These are phyloP conservation scores for Ilyonectria mors-panacis DNA, from an alignment of 2,329 filamentous ascomycete genomes.

Conservation along the genomic window DNA sequence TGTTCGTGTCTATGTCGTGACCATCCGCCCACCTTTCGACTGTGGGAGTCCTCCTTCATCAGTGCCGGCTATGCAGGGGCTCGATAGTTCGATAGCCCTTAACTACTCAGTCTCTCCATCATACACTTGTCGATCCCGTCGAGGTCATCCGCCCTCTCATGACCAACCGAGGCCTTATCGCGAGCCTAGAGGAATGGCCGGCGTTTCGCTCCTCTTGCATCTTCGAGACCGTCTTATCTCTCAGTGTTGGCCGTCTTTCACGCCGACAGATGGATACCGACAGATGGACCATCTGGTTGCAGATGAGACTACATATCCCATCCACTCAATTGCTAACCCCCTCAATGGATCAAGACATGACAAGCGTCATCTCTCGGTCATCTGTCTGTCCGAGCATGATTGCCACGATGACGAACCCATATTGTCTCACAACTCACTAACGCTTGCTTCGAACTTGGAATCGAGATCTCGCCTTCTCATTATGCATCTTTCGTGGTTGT, in stretches of 20 bases:
- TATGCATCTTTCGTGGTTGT: neutral
- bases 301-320: constrained; percentile 24
- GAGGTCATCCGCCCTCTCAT: neutral
- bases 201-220: constrained; percentile 13
- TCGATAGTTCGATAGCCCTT: constrained; percentile 17
- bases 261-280: constrained; percentile 9
- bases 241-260: constrained; percentile 20
- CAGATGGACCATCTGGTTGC: constrained; percentile 23
- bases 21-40: constrained; percentile 4
- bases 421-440: neutral
- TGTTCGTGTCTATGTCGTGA: constrained; percentile 41
- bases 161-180: neutral
- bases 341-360: constrained; percentile 6
- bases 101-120: constrained; percentile 12
- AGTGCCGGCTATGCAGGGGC: constrained; percentile 17
- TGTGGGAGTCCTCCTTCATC: neutral
- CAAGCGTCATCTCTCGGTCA: neutral
- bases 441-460: neutral
- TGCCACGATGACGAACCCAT: neutral
- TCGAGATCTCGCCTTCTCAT: neutral
- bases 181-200: neutral
- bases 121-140: neutral
- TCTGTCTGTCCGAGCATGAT: constrained; percentile 3
- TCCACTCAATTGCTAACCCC: constrained; percentile 19
- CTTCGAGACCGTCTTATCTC: constrained; percentile 14